A percentile compares a stretch with the other conserved stretches of the same genome.
phyloP scores from a whole-genome alignment of 1,139 yeast species.

The Trichomonascaceae sp. region DNA sequence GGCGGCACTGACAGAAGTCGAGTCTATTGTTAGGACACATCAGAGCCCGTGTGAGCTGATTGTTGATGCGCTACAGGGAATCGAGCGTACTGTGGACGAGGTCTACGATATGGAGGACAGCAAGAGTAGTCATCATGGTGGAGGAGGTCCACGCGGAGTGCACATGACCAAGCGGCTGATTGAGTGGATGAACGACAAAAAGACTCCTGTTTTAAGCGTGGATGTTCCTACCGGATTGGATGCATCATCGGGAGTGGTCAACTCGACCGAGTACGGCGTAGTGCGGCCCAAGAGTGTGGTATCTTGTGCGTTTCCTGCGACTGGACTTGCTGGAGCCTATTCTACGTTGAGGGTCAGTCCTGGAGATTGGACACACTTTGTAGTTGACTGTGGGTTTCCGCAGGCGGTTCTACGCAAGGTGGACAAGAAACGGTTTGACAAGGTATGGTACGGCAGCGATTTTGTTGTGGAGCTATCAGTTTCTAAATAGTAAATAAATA shows the following conservation, averaged over 20 bases:
- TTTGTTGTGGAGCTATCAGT: conserved; percentile 19
- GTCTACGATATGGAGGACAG: not conserved
- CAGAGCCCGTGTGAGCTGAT: conserved; percentile 70
- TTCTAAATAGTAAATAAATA: conserved; percentile 4
- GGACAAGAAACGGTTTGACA: conserved; percentile 32
- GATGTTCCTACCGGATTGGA: conserved; percentile 82
- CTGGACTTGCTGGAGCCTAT: conserved; percentile 53
- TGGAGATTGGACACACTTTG: conserved; percentile 39
- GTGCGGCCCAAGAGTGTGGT: conserved; percentile 41
- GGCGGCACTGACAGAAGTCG: conserved; percentile 16
- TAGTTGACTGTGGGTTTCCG: conserved; percentile 70
- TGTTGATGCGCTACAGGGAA: conserved; percentile 75
- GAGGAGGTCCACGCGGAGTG: too few species aligned
- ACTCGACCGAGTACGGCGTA: conserved; percentile 1
- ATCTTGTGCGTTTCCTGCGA: conserved; percentile 63
- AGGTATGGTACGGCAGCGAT: conserved; percentile 30
- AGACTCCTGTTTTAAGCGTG: conserved; percentile 46
- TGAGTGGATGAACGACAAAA: conserved; percentile 48
- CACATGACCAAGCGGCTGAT: conserved; percentile 36
- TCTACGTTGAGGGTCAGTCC: conserved; percentile 29
- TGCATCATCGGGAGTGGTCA: conserved; percentile 59
- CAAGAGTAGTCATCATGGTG: too few species aligned
- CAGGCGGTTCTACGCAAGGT: conserved; percentile 27
- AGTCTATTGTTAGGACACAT: conserved; percentile 29
- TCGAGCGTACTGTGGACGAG: conserved; percentile 54